A percentile compares a stretch with the other conserved stretches of the same genome.
These are phyloP conservation scores for Talaromyces sp. DNA, from an alignment of 2,329 filamentous ascomycete species.

Conservation along the genomic window DNA sequence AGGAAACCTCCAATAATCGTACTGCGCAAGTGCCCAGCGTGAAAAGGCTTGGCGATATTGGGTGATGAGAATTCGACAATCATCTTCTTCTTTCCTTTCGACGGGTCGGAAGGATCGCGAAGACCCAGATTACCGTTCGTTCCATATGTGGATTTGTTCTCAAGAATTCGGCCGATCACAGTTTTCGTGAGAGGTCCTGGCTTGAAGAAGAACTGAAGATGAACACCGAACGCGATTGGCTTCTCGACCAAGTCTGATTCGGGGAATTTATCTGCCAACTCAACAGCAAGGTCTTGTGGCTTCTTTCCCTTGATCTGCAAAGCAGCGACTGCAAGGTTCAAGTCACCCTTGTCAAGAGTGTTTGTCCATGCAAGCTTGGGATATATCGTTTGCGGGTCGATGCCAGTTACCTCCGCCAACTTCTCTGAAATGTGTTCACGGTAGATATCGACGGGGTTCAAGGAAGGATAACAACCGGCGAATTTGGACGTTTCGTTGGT, in stretches of 20 bases:
- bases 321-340: constrained; percentile 42
- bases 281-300: constrained; percentile 54
- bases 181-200: constrained; percentile 53
- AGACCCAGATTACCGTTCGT: constrained; percentile 58
- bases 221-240: constrained; percentile 55
- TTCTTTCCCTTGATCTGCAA: constrained; percentile 56
- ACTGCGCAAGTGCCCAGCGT: constrained; percentile 62
- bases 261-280: constrained; percentile 56
- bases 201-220: constrained; percentile 66
- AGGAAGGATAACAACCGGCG: constrained; percentile 40
- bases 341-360: constrained; percentile 47
- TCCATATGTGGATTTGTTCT: constrained; percentile 56
- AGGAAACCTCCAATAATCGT: constrained; percentile 67
- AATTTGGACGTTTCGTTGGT: constrained; percentile 39
- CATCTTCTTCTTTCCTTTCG: constrained; percentile 56
- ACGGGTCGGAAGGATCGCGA: constrained; percentile 55
- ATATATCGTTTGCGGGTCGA: constrained; percentile 41
- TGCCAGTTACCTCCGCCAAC: constrained; percentile 35
- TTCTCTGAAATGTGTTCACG: constrained; percentile 45
- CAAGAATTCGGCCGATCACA: constrained; percentile 58
- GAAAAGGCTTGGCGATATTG: constrained; percentile 66
- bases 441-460: constrained; percentile 48
- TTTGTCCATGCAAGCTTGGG: constrained; percentile 43
- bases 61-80: constrained; percentile 65
- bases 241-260: constrained; percentile 56